phyloP scores from a whole-genome alignment of 2,329 filamentous ascomycete species.

The Blumeria hordei region DNA sequence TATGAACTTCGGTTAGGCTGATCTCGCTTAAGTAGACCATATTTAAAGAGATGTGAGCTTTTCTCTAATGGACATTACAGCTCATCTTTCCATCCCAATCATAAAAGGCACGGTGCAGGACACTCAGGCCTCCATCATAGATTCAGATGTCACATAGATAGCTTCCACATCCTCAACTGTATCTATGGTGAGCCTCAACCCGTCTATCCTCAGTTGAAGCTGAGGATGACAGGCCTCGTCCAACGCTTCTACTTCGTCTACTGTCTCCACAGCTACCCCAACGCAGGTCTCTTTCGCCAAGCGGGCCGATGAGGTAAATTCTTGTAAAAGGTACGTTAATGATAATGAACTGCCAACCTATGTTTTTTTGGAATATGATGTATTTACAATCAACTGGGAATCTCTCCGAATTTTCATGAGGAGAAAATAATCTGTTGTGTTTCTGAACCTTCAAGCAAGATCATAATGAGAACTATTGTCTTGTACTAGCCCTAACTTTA shows the following conservation, averaged over 20 bases:
- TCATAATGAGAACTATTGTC: background rate
- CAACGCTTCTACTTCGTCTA: background rate
- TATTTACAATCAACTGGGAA: constrained; percentile 83
- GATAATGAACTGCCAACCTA: background rate
- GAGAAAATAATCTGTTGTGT: constrained; percentile 64
- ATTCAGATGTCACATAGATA: background rate
- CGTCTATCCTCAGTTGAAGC: background rate
- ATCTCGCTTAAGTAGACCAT: constrained; percentile 1
- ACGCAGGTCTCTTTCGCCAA: constrained; percentile 37
- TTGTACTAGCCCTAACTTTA: background rate
- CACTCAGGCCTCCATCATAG: background rate
- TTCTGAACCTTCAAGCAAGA: constrained; percentile 26
- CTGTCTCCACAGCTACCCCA: constrained; percentile 40
- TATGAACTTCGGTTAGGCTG: background rate
- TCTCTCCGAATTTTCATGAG: constrained; percentile 94
- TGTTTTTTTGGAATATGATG: constrained; percentile 31
- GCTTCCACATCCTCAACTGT: background rate
- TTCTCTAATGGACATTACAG: too few relatives aligned
- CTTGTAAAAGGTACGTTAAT: constrained; percentile 61
- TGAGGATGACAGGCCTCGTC: background rate
- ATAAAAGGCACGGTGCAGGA: background rate
- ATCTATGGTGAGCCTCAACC: background rate
- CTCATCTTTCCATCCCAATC: too few relatives aligned
- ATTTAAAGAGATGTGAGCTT: background rate
- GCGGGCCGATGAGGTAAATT: constrained; percentile 62